Conservation (phyloP, 306 rosid genomes). For the Nissolia schottii region DNA sequence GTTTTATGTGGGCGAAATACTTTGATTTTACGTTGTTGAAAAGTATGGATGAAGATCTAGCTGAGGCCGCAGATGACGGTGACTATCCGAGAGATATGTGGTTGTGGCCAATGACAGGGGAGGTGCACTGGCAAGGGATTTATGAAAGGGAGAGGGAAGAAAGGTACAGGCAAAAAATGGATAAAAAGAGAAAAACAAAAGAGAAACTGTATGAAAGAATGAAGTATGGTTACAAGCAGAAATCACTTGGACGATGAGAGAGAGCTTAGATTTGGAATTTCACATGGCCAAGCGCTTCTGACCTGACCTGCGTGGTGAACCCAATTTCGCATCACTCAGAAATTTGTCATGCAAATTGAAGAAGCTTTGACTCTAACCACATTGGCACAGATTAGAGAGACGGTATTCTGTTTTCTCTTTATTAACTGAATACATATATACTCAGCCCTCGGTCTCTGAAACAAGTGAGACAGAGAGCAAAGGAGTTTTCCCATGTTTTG, state of each 20-base stretch:
- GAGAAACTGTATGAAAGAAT: constrained; percentile 69
- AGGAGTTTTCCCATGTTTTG: constrained; percentile 30
- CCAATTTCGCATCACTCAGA: constrained; percentile 29
- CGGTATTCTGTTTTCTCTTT: constrained; percentile 29
- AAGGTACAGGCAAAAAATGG: constrained; percentile 90
- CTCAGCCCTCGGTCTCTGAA: constrained; percentile 28
- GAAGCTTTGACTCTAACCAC: constrained; percentile 37
- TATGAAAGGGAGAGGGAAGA: constrained; percentile 94
- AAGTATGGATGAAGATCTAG: constrained; percentile 94
- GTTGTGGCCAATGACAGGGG: constrained; percentile 95
- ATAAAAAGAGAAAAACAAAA: constrained; percentile 81
- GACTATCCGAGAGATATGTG: constrained; percentile 62
- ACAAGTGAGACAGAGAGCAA: constrained; percentile 31
- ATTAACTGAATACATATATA: constrained; percentile 38
- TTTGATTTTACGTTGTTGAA: constrained; percentile 62
- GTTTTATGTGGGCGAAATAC: constrained; percentile 81
- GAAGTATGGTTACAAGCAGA: constrained; percentile 82
- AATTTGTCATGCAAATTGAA: constrained; percentile 26
- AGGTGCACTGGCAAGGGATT: constrained; percentile 93
- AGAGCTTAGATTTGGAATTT: constrained; percentile 19
- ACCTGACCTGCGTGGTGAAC: constrained; percentile 3
- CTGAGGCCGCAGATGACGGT: constrained; percentile 91
- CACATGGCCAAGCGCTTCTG: constrained; percentile 15
- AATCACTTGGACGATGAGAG: constrained; percentile 72
- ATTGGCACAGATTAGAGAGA: constrained; percentile 11